Percentiles rank a stretch among this genome's conserved stretches.
These are phyloP conservation scores for Coprinopsis marcescibilis DNA, from an alignment of 768 basidiomycete species.

Conservation along the genomic window DNA sequence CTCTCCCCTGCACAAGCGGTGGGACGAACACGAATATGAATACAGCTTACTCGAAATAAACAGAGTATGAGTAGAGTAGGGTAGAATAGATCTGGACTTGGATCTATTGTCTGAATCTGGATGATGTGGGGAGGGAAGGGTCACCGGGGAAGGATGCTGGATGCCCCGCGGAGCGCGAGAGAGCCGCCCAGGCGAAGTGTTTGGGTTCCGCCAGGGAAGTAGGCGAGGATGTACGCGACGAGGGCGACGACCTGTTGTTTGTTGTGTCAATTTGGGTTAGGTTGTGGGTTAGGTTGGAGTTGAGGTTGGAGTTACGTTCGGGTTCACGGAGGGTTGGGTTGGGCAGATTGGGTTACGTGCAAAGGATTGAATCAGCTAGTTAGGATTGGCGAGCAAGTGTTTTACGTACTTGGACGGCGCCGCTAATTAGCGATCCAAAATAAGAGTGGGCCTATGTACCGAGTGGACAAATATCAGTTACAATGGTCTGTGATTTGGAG, in stretches of 20 bases:
- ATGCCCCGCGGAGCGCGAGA: slow-evolving; percentile 78
- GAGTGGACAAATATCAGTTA: background rate
- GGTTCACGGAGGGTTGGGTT: too few relatives aligned
- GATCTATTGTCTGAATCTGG: too few relatives aligned
- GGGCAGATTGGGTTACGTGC: too few relatives aligned
- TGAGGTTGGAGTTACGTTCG: too few relatives aligned
- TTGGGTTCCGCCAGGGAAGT: slow-evolving; percentile 88
- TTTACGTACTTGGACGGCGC: slow-evolving; percentile 63
- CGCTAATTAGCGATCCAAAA: slow-evolving; percentile 78
- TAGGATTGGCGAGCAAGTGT: background rate
- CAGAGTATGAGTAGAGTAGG: too few relatives aligned
- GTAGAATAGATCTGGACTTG: too few relatives aligned
- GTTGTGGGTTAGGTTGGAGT: too few relatives aligned
- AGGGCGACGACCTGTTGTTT: slow-evolving; percentile 82
- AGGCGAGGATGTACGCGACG: slow-evolving; percentile 84
- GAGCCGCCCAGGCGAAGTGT: slow-evolving; percentile 77
- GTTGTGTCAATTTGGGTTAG: too few relatives aligned
- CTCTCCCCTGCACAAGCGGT: too few relatives aligned
- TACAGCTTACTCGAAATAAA: too few relatives aligned
- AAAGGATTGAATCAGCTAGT: background rate
- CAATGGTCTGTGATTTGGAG: too few relatives aligned
- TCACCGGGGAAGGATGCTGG: slow-evolving; percentile 76
- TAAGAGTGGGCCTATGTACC: slow-evolving; percentile 67
- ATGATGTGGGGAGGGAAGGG: background rate
- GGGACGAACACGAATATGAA: too few relatives aligned